A percentile compares a stretch with the other conserved stretches of the same genome.
These are phyloP conservation scores for Theobroma cacao DNA, from an alignment of 345 rosid species.

Conservation along the genomic window DNA sequence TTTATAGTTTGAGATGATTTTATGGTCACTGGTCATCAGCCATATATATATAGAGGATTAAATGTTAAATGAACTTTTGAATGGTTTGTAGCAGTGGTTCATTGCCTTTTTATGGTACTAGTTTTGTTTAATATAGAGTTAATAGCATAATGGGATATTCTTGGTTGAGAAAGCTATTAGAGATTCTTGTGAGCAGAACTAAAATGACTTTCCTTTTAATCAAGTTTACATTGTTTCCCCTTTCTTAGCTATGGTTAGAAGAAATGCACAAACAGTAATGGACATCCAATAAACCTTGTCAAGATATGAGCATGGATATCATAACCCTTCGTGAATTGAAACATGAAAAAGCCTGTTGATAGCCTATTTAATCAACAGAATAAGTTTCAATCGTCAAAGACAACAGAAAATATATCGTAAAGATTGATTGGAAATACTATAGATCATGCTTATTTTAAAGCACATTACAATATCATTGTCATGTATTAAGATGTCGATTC, in stretches of 20 bases:
- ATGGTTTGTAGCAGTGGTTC: background rate
- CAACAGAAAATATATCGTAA: too few relatives aligned
- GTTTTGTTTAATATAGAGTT: background rate
- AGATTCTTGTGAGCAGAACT: background rate
- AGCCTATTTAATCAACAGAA: background rate
- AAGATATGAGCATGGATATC: background rate
- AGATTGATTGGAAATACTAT: too few relatives aligned
- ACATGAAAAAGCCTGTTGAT: background rate
- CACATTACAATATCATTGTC: background rate
- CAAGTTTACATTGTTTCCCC: background rate
- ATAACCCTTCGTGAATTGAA: background rate
- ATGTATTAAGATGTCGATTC: background rate
- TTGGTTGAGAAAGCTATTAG: background rate
- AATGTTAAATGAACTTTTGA: background rate
- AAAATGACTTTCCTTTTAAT: background rate
- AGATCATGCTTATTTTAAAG: background rate
- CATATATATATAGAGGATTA: background rate
- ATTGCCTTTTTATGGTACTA: background rate
- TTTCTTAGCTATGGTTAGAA: background rate
- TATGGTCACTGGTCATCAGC: background rate
- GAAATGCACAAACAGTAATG: background rate
- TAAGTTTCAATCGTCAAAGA: too few relatives aligned
- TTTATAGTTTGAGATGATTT: background rate
- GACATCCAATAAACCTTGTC: background rate
- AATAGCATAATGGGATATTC: background rate